A percentile compares a stretch with the other conserved stretches of the same genome.
These are phyloP conservation scores for Phycomyces nitens DNA, from an alignment of 192 early-diverging fungal genomes.

Conservation along the genomic window DNA sequence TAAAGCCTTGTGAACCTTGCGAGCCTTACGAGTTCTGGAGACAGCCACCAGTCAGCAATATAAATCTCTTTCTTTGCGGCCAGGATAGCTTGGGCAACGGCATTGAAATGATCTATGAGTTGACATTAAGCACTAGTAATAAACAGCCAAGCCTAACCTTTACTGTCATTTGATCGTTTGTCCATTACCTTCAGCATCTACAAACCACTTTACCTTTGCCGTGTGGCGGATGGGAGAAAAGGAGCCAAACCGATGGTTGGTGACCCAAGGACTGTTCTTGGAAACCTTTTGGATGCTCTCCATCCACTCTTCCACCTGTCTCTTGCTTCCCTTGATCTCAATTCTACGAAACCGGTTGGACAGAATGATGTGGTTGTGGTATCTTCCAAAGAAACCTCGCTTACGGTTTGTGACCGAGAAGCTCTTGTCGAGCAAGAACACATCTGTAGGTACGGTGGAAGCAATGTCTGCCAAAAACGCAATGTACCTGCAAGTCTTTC, in stretches of 20 bases:
- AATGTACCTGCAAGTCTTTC: slow-evolving; percentile 32
- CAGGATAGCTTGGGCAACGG: slow-evolving; percentile 71
- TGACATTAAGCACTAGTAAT: neutral
- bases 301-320: slow-evolving; percentile 64
- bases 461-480: slow-evolving; percentile 48
- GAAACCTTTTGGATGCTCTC: slow-evolving; percentile 57
- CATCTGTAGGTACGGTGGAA: slow-evolving; percentile 39
- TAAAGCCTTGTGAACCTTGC: no score
- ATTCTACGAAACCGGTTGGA: slow-evolving; percentile 59
- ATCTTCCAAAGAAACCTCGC: slow-evolving; percentile 19
- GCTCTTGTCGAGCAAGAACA: slow-evolving; percentile 50
- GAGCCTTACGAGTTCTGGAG: slow-evolving; percentile 77
- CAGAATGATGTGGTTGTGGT: slow-evolving; percentile 56
- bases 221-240: slow-evolving; percentile 73
- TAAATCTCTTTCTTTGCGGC: slow-evolving; percentile 70
- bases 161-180: neutral
- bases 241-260: slow-evolving; percentile 64
- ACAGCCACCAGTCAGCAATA: slow-evolving; percentile 89
- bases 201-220: slow-evolving; percentile 70
- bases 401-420: slow-evolving; percentile 26
- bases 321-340: slow-evolving; percentile 66
- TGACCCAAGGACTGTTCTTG: slow-evolving; percentile 57
- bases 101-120: slow-evolving; percentile 66
- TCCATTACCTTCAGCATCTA: slow-evolving; percentile 67
- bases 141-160: neutral